phyloP scores from a whole-genome alignment of 495 filamentous ascomycete genomes.

The Daldinia vernicosa region DNA sequence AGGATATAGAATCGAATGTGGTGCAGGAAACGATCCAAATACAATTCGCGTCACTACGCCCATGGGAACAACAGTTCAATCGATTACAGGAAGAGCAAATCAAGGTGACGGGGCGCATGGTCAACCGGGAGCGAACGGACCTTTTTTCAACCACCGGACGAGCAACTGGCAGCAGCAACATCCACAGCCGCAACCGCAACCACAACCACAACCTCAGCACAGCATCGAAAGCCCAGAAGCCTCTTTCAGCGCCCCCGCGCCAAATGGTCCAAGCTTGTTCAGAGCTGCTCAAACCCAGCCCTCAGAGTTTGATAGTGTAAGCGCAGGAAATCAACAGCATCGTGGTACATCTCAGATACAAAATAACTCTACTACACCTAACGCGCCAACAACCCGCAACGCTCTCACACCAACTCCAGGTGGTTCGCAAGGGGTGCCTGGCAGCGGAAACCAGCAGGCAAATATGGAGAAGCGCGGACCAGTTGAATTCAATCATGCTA shows the following conservation, averaged over 20 bases:
- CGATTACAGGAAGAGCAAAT: conserved; percentile 57
- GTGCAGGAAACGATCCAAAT: conserved; percentile 88
- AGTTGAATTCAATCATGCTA: conserved; percentile 99
- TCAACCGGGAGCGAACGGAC: conserved; percentile 45
- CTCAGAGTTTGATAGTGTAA: conserved; percentile 57
- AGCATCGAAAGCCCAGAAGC: conserved; percentile 65
- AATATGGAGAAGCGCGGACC: conserved; percentile 87
- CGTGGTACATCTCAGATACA: conserved; percentile 82
- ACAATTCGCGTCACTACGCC: conserved; percentile 97
- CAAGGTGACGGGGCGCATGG: conserved; percentile 55
- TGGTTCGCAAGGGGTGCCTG: conserved; percentile 51
- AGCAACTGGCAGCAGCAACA: conserved; percentile 61
- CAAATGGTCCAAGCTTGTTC: conserved; percentile 57
- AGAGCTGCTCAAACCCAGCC: conserved; percentile 53
- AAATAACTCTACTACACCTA: conserved; percentile 58
- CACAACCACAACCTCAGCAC: conserved; percentile 64
- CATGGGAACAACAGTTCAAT: conserved; percentile 73
- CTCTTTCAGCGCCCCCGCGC: conserved; percentile 60
- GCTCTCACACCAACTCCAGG: conserved; percentile 63
- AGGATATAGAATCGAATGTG: conserved; percentile 97
- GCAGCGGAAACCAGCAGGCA: conserved; percentile 61
- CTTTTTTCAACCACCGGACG: conserved; percentile 51
- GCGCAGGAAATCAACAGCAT: conserved; percentile 75
- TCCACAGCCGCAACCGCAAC: conserved; percentile 52
- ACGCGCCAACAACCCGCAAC: conserved; percentile 52